Conservation (phyloP, 2,329 filamentous ascomycete species). For the Endocalyx cinctus region DNA sequence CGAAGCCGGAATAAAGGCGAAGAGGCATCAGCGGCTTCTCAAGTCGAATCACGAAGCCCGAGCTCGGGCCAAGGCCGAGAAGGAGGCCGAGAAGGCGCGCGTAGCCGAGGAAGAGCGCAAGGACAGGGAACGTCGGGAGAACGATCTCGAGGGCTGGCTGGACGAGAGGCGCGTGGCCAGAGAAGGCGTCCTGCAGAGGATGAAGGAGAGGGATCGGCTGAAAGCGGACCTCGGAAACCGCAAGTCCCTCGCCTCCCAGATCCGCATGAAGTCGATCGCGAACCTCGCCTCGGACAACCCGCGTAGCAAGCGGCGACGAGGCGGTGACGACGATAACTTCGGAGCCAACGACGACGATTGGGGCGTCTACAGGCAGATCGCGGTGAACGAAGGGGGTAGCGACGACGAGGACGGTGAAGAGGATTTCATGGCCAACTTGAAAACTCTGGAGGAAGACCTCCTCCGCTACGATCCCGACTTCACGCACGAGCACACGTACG, state of each 20-base stretch:
- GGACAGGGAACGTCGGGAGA: conserved; percentile 78
- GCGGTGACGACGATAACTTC: conserved; percentile 92
- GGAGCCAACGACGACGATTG: conserved; percentile 97
- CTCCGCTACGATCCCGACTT: conserved; percentile 84
- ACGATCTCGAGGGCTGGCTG: conserved; percentile 82
- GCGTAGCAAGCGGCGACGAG: conserved; percentile 75
- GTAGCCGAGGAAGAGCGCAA: conserved; percentile 76
- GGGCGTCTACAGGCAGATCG: conserved; percentile 93
- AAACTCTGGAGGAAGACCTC: conserved; percentile 76
- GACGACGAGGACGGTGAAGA: conserved; percentile 92
- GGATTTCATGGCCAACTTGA: conserved; percentile 70
- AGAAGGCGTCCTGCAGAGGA: conserved; percentile 67
- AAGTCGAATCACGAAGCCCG: conserved; percentile 94
- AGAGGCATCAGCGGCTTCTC: conserved; percentile 84
- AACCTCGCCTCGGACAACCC: conserved; percentile 90
- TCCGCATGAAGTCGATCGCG: conserved; percentile 96
- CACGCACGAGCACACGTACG: conserved; percentile 85
- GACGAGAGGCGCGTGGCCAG: conserved; percentile 73
- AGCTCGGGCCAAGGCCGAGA: conserved; percentile 90
- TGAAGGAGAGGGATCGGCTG: conserved; percentile 88
- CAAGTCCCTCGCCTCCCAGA: conserved; percentile 92
- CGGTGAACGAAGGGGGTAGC: conserved; percentile 70
- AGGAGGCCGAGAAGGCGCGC: conserved; percentile 85
- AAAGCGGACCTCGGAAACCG: conserved; percentile 94
- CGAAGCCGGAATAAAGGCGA: conserved; percentile 85